Percentiles rank a stretch among this genome's conserved stretches.
These are phyloP conservation scores for Termitomyces sp. DNA, from an alignment of 768 basidiomycete species.

Conservation along the genomic window DNA sequence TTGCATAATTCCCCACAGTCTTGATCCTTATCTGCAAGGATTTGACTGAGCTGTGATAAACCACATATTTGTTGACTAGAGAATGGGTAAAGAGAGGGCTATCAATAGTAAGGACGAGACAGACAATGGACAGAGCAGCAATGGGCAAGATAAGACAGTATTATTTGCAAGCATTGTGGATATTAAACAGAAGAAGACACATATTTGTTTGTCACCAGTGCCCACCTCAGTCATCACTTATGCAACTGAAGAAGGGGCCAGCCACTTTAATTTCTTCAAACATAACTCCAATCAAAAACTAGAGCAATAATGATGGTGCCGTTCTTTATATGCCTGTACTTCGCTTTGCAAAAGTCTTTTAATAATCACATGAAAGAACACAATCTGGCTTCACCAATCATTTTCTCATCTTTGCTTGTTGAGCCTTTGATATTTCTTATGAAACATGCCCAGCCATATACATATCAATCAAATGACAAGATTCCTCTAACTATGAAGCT, in stretches of 20 bases:
- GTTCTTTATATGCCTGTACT: constrained; percentile 1
- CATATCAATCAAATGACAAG: not conserved
- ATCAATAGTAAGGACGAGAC: constrained; percentile 30
- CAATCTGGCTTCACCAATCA: constrained; percentile 20
- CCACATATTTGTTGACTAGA: constrained; percentile 57
- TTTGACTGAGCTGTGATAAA: constrained; percentile 75
- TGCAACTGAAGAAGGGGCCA: not conserved
- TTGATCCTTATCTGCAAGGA: constrained; percentile 45
- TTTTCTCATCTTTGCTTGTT: constrained; percentile 17
- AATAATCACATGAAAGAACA: constrained; percentile 7
- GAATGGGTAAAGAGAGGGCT: constrained; percentile 15
- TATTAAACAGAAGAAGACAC: constrained; percentile 29
- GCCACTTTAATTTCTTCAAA: constrained; percentile 4
- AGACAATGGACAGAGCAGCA: constrained; percentile 34
- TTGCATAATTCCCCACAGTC: constrained; percentile 76
- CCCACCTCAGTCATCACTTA: constrained; percentile 17
- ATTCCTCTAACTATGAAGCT: too few relatives aligned
- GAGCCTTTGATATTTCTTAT: not conserved
- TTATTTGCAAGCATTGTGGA: constrained; percentile 46
- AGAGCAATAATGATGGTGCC: not conserved
- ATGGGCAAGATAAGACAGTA: constrained; percentile 52
- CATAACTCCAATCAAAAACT: not conserved
- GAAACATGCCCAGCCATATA: not conserved
- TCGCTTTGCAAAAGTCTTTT: constrained; percentile 8
- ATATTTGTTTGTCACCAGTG: constrained; percentile 17